Conservation (phyloP, 1,284 basidiomycete genomes). For the Exobasidium rhododendri region DNA sequence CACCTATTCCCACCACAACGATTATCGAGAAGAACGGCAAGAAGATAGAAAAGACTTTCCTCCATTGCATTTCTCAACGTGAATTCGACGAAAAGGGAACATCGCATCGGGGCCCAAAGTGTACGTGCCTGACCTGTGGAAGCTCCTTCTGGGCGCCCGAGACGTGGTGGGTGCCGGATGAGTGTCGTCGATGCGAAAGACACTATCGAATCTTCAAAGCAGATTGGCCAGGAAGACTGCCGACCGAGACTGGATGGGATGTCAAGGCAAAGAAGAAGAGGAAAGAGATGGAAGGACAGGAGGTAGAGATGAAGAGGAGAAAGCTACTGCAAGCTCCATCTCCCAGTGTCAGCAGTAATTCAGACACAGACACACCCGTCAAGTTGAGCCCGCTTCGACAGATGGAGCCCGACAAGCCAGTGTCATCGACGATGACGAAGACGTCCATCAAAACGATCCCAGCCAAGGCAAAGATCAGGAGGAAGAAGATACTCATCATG, state of each 20-base stretch:
- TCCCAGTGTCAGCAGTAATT: slow-evolving; percentile 3
- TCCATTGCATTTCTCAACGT: slow-evolving; percentile 12
- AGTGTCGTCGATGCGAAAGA: slow-evolving; percentile 50
- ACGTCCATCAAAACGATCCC: background rate
- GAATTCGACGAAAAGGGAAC: slow-evolving; percentile 11
- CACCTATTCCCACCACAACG: slow-evolving; percentile 5
- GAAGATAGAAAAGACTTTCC: slow-evolving; percentile 5
- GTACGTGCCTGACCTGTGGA: slow-evolving; percentile 47
- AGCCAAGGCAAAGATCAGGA: background rate
- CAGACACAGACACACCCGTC: slow-evolving; percentile 18
- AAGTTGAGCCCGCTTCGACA: slow-evolving; percentile 28
- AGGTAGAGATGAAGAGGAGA: background rate
- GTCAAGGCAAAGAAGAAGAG: slow-evolving; percentile 16
- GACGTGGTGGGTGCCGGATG: slow-evolving; percentile 53
- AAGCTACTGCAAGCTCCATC: slow-evolving; percentile 5
- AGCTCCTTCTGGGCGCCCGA: slow-evolving; percentile 47
- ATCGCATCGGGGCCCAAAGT: slow-evolving; percentile 26
- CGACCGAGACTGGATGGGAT: slow-evolving; percentile 11
- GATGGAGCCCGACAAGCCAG: background rate
- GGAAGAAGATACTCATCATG: slow-evolving; percentile 17
- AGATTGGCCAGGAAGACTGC: slow-evolving; percentile 45
- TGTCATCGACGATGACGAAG: background rate
- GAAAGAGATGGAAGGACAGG: slow-evolving; percentile 6
- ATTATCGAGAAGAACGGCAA: slow-evolving; percentile 4
- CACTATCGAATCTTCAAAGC: slow-evolving; percentile 53